Percentiles rank a stretch among this genome's conserved stretches.
These are phyloP conservation scores for Geosmithia putterillii DNA, from an alignment of 2,329 filamentous ascomycete genomes.

Conservation along the genomic window DNA sequence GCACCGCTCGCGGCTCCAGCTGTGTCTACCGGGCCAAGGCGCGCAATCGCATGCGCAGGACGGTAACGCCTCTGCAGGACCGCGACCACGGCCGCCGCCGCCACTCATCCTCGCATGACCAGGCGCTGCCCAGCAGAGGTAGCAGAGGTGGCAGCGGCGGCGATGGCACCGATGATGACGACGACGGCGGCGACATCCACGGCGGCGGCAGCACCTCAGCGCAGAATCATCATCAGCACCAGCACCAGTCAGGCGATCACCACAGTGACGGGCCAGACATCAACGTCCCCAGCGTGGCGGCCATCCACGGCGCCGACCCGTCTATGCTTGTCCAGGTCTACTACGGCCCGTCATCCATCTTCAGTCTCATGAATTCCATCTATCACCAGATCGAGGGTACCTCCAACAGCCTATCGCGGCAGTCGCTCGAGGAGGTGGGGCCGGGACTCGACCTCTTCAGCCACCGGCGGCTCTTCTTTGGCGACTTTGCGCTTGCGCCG, in stretches of 20 bases:
- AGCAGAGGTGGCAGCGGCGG: not conserved
- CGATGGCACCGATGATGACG: not conserved
- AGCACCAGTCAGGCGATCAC: not conserved
- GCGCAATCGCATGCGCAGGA: slow-evolving; percentile 8
- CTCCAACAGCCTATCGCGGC: slow-evolving; percentile 8
- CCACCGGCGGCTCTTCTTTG: slow-evolving; percentile 16
- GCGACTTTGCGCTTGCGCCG: slow-evolving; percentile 23
- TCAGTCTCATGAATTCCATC: slow-evolving; percentile 22
- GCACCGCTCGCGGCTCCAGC: slow-evolving; percentile 10
- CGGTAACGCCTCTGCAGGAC: slow-evolving; percentile 7
- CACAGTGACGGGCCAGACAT: slow-evolving; percentile 12
- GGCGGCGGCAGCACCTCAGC: too few relatives aligned
- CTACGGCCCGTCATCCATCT: slow-evolving; percentile 33
- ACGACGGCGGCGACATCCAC: not conserved
- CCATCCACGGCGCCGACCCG: slow-evolving; percentile 29
- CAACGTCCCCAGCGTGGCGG: slow-evolving; percentile 29
- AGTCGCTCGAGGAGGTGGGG: slow-evolving; percentile 16
- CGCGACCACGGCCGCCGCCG: slow-evolving; percentile 3
- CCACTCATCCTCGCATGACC: not conserved
- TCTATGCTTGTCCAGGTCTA: slow-evolving; percentile 30
- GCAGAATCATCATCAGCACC: not conserved
- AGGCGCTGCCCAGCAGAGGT: too few relatives aligned
- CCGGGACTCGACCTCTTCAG: slow-evolving; percentile 17
- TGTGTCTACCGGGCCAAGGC: slow-evolving; percentile 19
- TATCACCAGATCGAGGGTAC: slow-evolving; percentile 18